Percentiles rank a stretch among this genome's conserved stretches.
These are phyloP conservation scores for Cladochytrium replicatum DNA, from an alignment of 192 early-diverging fungal genomes.

Conservation along the genomic window DNA sequence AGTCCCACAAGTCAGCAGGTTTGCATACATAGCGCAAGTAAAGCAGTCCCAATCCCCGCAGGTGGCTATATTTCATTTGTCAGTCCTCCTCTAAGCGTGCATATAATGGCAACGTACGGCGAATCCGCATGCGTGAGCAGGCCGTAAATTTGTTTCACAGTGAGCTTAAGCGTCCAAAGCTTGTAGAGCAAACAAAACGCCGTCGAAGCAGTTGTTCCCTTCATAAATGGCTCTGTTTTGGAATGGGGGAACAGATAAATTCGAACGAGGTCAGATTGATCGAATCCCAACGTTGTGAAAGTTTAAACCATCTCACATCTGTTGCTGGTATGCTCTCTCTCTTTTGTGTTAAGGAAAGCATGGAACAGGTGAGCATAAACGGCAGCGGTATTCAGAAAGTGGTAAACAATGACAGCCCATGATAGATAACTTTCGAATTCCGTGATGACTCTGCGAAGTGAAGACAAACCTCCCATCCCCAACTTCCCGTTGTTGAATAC, in stretches of 20 bases:
- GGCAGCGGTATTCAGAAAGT: conserved; percentile 4
- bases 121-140: conserved; percentile 66
- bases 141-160: conserved; percentile 64
- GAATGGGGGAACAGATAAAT: not conserved
- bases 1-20: conserved; percentile 65
- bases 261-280: not conserved
- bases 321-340: not conserved
- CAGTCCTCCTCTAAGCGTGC: not conserved
- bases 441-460: conserved; percentile 17
- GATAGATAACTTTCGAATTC: conserved; percentile 25
- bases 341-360: conserved; percentile 1
- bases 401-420: conserved; percentile 4
- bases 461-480: no score
- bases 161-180: conserved; percentile 67
- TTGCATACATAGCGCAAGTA: conserved; percentile 76
- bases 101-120: conserved; percentile 41
- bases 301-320: no score
- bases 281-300: no score
- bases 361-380: conserved; percentile 3
- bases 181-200: conserved; percentile 79
- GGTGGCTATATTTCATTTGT: conserved; percentile 34
- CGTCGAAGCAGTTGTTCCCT: conserved; percentile 65
- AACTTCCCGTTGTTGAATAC: not conserved
- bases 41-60: conserved; percentile 68
- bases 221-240: conserved; percentile 63